Conservation (phyloP, 371 early-diverging fungal genomes). For the Rhizopus sp. region DNA sequence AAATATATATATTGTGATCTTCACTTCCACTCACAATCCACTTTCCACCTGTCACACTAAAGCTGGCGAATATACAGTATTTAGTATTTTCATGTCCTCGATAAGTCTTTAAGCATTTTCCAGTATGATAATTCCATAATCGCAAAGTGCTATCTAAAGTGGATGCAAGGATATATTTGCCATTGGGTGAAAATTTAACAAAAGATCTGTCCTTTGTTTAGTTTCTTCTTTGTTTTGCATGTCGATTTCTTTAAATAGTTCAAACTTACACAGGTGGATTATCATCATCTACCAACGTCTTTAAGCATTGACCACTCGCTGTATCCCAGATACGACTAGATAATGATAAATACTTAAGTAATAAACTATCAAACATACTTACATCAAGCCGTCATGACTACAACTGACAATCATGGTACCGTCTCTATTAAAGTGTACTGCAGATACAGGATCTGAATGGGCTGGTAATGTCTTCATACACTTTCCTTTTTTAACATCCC, state of each 20-base stretch:
- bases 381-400: constrained; percentile 95
- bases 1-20: constrained; percentile 90
- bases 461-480: constrained; percentile 91
- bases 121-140: constrained; percentile 93
- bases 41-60: constrained; percentile 92
- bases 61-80: constrained; percentile 92
- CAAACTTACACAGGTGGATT: constrained; percentile 84
- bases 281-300: constrained; percentile 92
- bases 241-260: background rate
- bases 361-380: constrained; percentile 25
- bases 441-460: constrained; percentile 96
- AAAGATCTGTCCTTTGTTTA: constrained; percentile 65
- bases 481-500: constrained; percentile 92
- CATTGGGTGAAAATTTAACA: constrained; percentile 97
- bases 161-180: constrained; percentile 95
- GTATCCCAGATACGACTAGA: constrained; percentile 96
- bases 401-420: constrained; percentile 95
- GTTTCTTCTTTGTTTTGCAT: background rate
- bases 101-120: constrained; percentile 93
- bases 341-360: background rate
- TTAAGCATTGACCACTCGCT: constrained; percentile 93
- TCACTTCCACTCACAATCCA: constrained; percentile 97
- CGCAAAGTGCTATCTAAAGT: constrained; percentile 92
- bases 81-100: constrained; percentile 88
- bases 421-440: constrained; percentile 95